These are phyloP conservation scores for Salix exigua DNA, from an alignment of 345 rosid genomes.

Conservation along the genomic window DNA sequence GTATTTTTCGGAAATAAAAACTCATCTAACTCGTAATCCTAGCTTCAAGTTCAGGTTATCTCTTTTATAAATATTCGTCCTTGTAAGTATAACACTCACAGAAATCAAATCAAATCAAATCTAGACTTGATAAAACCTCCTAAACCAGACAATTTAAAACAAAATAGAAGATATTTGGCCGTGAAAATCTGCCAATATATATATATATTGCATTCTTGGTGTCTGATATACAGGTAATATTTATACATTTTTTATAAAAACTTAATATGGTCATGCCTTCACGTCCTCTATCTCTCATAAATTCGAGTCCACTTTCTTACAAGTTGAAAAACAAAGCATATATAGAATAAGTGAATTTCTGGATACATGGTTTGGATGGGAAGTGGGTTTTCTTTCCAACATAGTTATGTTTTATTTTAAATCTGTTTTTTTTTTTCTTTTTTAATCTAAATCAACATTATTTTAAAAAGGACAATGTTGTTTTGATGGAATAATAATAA, in stretches of 20 bases:
- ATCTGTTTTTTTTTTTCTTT: neutral
- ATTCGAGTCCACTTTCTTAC: constrained; percentile 15
- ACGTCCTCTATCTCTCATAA: constrained; percentile 23
- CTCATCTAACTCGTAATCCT: too few species aligned
- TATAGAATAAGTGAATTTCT: neutral
- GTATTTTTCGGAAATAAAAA: too few species aligned
- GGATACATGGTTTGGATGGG: neutral
- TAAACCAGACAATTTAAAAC: neutral
- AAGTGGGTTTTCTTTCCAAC: too few species aligned
- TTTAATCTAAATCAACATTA: too few species aligned
- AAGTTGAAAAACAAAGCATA: neutral
- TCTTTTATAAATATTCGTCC: too few species aligned
- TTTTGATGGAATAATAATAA: too few species aligned
- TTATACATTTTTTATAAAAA: neutral
- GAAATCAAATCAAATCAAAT: too few species aligned
- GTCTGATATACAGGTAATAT: neutral
- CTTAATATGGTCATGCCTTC: constrained; percentile 25
- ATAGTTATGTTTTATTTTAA: neutral
- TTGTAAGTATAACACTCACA: too few species aligned
- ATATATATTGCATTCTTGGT: neutral
- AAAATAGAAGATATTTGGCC: neutral
- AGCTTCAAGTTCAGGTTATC: too few species aligned
- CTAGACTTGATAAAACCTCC: neutral
- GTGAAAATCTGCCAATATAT: neutral
- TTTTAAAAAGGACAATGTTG: too few species aligned